phyloP scores from a whole-genome alignment of 805 yeast species.

The Dipodascopsis uninucleata region DNA sequence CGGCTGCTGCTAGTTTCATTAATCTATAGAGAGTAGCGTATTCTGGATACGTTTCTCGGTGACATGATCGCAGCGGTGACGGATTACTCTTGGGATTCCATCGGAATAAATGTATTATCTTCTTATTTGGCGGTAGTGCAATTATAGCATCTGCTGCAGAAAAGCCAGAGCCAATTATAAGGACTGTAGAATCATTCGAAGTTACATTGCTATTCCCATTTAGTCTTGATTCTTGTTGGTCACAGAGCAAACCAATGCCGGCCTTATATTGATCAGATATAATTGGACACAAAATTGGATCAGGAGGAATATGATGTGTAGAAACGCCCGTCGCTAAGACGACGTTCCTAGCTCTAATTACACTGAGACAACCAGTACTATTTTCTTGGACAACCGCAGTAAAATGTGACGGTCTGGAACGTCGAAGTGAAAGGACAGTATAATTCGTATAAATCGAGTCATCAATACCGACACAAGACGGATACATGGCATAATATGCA shows the following conservation, averaged over 20 bases:
- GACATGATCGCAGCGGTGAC: constrained; percentile 33
- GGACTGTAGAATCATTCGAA: constrained; percentile 9
- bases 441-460: constrained; percentile 17
- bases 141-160: constrained; percentile 38
- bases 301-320: constrained; percentile 24
- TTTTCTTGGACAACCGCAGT: constrained; percentile 10
- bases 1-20: constrained; percentile 30
- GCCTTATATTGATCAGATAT: background rate
- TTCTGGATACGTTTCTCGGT: constrained; percentile 36
- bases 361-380: constrained; percentile 13
- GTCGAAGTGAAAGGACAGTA: constrained; percentile 24
- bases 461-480: constrained; percentile 29
- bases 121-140: constrained; percentile 4
- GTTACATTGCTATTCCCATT: too few relatives aligned
- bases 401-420: constrained; percentile 13
- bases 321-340: constrained; percentile 34
- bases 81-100: constrained; percentile 31
- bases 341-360: constrained; percentile 5
- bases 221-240: constrained; percentile 2
- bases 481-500: constrained; percentile 32
- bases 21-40: constrained; percentile 30
- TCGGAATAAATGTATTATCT: constrained; percentile 32
- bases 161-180: constrained; percentile 36
- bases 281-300: constrained; percentile 25
- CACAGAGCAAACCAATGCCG: background rate